phyloP scores from a whole-genome alignment of 73 alveolate species.

The Tetrahymena elliotti region DNA sequence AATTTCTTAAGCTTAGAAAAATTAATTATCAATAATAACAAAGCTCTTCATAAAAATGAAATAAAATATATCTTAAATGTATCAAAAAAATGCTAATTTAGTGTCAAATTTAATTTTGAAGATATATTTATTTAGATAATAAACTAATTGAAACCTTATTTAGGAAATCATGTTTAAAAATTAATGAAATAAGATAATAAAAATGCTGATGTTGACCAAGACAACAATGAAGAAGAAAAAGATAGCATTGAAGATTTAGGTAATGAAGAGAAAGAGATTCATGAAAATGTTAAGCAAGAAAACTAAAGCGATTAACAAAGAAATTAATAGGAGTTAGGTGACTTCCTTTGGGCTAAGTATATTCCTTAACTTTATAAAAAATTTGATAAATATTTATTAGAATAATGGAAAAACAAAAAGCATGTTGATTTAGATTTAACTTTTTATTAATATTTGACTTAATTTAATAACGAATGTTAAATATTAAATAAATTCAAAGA shows the following conservation, averaged over 20 bases:
- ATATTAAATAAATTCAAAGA: not conserved
- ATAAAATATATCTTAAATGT: too few relatives aligned
- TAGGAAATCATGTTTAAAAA: not conserved
- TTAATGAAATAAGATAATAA: not conserved
- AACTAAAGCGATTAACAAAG: not conserved
- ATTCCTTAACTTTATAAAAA: not conserved
- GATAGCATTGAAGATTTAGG: not conserved
- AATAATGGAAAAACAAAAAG: not conserved
- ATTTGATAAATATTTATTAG: not conserved
- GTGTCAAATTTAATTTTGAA: not conserved
- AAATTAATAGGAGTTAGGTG: not conserved
- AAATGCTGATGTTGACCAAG: not conserved
- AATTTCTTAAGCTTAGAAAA: not conserved
- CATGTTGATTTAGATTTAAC: not conserved
- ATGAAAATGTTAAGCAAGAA: not conserved
- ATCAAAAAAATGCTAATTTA: not conserved
- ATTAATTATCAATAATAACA: not conserved
- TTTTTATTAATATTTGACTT: too few relatives aligned
- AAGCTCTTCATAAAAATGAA: not conserved
- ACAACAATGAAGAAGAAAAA: too few relatives aligned
- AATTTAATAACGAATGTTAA: not conserved
- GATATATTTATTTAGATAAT: not conserved
- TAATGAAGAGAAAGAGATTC: not conserved
- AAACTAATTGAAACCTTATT: not conserved
- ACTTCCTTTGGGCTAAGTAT: not conserved